phyloP scores from a whole-genome alignment of 495 filamentous ascomycete genomes.

The Aspergillus olivimuriae region DNA sequence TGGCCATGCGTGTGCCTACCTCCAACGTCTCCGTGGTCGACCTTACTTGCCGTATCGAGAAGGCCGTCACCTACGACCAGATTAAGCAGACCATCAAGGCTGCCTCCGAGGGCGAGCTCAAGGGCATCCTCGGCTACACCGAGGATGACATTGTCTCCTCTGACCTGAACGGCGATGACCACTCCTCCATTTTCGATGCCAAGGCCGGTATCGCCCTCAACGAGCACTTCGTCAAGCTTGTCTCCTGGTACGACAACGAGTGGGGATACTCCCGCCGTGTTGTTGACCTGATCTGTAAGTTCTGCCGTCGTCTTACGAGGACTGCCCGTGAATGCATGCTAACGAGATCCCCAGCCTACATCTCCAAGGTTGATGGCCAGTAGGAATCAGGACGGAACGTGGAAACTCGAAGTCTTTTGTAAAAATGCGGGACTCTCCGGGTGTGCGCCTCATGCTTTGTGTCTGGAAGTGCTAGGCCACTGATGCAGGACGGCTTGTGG shows the following conservation, averaged over 20 bases:
- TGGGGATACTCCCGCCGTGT: constrained; percentile 99
- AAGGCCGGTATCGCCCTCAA: constrained; percentile 99
- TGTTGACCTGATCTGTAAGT: constrained; percentile 75
- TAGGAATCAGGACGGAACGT: constrained; percentile 37
- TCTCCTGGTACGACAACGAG: constrained; percentile 97
- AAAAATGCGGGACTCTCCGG: constrained; percentile 13
- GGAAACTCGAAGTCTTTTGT: constrained; percentile 32
- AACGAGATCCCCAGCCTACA: constrained; percentile 54
- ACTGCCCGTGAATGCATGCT: constrained; percentile 4
- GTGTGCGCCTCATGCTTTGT: too few species aligned
- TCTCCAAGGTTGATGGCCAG: constrained; percentile 75
- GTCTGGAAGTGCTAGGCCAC: too few species aligned
- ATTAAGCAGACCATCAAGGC: constrained; percentile 93
- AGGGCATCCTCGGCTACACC: constrained; percentile 90
- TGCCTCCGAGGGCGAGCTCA: constrained; percentile 74
- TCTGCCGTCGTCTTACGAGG: not conserved
- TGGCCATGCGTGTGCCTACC: constrained; percentile 98
- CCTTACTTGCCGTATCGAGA: constrained; percentile 90
- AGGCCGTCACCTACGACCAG: constrained; percentile 79
- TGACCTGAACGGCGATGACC: constrained; percentile 83
- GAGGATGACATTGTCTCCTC: constrained; percentile 95
- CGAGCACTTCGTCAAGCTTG: constrained; percentile 96
- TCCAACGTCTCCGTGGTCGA: constrained; percentile 99
- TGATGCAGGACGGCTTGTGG: too few species aligned
- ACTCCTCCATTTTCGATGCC: constrained; percentile 98